Conservation (phyloP, 2,329 filamentous ascomycete genomes). For the Diaporthe capsici region DNA sequence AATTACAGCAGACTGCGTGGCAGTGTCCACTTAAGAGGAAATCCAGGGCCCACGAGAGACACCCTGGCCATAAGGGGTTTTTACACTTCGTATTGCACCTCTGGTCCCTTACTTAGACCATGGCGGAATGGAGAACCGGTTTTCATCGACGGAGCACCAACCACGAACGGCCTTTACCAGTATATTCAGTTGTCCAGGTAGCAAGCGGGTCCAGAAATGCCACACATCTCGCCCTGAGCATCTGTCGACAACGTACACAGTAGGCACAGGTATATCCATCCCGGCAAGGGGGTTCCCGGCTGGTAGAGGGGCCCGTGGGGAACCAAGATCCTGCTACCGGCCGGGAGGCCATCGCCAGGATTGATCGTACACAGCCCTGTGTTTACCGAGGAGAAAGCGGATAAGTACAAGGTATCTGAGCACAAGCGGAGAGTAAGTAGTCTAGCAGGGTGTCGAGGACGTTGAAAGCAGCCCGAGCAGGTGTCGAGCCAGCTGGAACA, state of each 20-base stretch:
- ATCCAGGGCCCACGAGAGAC: too few relatives aligned
- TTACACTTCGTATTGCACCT: background rate
- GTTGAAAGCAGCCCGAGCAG: background rate
- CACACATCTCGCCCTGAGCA: background rate
- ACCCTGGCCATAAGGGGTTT: background rate
- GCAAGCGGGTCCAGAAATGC: background rate
- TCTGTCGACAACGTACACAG: background rate
- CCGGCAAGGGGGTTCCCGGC: background rate
- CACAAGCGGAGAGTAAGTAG: background rate
- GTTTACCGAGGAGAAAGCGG: background rate
- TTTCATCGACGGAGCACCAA: background rate
- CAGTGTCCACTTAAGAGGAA: background rate
- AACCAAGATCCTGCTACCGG: conserved; percentile 4
- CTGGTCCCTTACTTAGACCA: background rate
- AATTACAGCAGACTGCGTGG: background rate
- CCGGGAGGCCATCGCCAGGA: background rate
- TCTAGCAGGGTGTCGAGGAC: background rate
- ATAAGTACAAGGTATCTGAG: background rate
- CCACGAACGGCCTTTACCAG: background rate
- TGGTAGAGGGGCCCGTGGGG: conserved; percentile 3
- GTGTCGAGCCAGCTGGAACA: background rate
- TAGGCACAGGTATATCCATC: background rate
- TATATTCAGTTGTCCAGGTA: too few relatives aligned
- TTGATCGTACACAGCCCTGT: background rate
- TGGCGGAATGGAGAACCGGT: background rate